These are phyloP conservation scores for Vigna hirtella DNA, from an alignment of 306 rosid genomes.

Conservation along the genomic window DNA sequence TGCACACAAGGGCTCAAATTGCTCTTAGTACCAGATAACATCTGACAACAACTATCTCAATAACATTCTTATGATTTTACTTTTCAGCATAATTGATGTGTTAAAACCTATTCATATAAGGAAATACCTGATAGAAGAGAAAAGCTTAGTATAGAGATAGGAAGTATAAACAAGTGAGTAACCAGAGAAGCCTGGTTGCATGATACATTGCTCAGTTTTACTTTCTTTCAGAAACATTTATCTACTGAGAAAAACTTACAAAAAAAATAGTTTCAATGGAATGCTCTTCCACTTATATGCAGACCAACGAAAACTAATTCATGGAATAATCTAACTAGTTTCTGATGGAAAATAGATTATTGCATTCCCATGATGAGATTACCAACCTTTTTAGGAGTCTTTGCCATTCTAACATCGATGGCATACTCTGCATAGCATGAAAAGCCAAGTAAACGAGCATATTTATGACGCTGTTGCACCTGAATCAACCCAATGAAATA, in stretches of 20 bases:
- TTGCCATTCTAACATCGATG: conserved; percentile 87
- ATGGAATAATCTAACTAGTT: conserved; percentile 18
- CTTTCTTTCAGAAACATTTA: neutral
- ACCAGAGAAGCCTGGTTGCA: conserved; percentile 23
- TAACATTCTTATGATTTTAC: conserved; percentile 8
- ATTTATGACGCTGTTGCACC: conserved; percentile 91
- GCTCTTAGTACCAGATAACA: conserved; percentile 2
- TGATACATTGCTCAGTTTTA: neutral
- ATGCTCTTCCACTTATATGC: conserved; percentile 17
- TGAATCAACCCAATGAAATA: conserved; percentile 51
- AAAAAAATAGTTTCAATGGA: neutral
- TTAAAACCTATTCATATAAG: conserved; percentile 14
- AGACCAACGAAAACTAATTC: conserved; percentile 26
- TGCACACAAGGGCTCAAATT: conserved; percentile 23
- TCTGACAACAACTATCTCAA: neutral
- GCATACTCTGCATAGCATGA: conserved; percentile 92
- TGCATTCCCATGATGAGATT: neutral
- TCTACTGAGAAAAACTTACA: neutral
- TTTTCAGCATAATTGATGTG: conserved; percentile 11
- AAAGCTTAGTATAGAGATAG: conserved; percentile 14
- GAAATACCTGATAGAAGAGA: neutral
- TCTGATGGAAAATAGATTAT: conserved; percentile 22
- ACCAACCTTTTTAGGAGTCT: conserved; percentile 89
- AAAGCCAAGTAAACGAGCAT: conserved; percentile 88
- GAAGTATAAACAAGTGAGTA: conserved; percentile 29